Percentiles rank a stretch among this genome's conserved stretches.
phyloP scores from a whole-genome alignment of 2,329 filamentous ascomycete genomes.

The Thelonectria rubi region DNA sequence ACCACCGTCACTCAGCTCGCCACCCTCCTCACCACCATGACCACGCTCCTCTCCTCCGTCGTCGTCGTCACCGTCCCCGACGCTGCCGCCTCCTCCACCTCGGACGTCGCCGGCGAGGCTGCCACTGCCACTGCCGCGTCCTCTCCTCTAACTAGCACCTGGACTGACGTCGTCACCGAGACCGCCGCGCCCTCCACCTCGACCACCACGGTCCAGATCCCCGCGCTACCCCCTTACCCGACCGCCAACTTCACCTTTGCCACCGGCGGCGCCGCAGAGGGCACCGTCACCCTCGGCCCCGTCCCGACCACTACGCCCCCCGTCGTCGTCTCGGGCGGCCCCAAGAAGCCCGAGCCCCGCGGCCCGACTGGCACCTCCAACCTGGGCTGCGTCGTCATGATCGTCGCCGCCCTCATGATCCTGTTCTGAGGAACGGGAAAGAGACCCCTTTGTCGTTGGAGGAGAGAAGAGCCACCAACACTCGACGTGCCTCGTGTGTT shows the following conservation, averaged over 20 bases:
- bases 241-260: constrained; percentile 44
- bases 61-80: constrained; percentile 41
- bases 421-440: constrained; percentile 42
- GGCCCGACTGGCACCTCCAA: constrained; percentile 44
- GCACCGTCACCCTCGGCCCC: constrained; percentile 38
- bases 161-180: constrained; percentile 46
- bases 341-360: constrained; percentile 46
- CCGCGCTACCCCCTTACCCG: constrained; percentile 39
- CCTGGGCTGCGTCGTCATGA: constrained; percentile 49
- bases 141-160: constrained; percentile 36
- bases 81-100: constrained; percentile 2
- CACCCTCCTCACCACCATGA: constrained; percentile 37
- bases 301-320: constrained; percentile 32
- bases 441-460: neutral
- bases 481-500: neutral
- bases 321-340: constrained; percentile 45
- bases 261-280: constrained; percentile 30
- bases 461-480: neutral
- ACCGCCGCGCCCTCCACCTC: constrained; percentile 43
- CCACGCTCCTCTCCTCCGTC: constrained; percentile 33
- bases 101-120: constrained; percentile 38
- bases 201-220: constrained; percentile 47
- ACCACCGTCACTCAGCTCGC: no score
- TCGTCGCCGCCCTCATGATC: constrained; percentile 48
- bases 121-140: constrained; percentile 33